Evolutionary conservation across 129 eudicot species (phyloP), one percentile per base, ranked within the genome.

Genomic region (Flaveria trinervia): DNA sequence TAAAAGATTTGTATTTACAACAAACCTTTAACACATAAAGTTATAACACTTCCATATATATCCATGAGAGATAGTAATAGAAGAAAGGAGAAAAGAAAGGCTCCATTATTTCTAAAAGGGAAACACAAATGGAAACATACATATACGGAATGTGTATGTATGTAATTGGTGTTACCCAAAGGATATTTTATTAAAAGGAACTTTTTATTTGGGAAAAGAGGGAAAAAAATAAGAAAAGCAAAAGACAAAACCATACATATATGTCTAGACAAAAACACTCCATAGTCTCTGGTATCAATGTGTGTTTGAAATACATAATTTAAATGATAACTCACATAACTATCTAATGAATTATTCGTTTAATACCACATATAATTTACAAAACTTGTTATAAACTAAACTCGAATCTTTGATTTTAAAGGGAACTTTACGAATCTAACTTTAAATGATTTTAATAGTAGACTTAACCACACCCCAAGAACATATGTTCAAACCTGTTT

Each of bases 181-280:
- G 72, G 26, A 64, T 87, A 83, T 80, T 77, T 62, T 77, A 85
- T 88, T 85, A 82, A 39, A 82, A 78, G 75, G 71, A 49, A 20
- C 85, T 85, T 82, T 80, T 79, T 68, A 79, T 70, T 76, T 77
- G 86, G 69, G 71, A 77, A 80, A 28, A 28, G 65, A 55, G 77
- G 77, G 28, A 9, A 43, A 74, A 46, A 70, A 9, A 36, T 36
- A 30, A 81, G 65, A 59, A 82, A 82, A 71, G 79, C 51, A 76
- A 83, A 77, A 79, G 84, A 79, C 82, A 85, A 79, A 78, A 18
- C 80, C 81, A 26, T 61, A 61, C 14, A 23, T 3, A 84, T 75
- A 81, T 71, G 18, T 25, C 30, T 12, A 39, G 50, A 61, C 8
- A 17, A 55, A 12, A 15, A 1, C 1, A 4, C 1, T 12, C 4